A percentile compares a stretch with the other conserved stretches of the same genome.
phyloP scores from a whole-genome alignment of 257 asterid genomes.

The Rhazya stricta region DNA sequence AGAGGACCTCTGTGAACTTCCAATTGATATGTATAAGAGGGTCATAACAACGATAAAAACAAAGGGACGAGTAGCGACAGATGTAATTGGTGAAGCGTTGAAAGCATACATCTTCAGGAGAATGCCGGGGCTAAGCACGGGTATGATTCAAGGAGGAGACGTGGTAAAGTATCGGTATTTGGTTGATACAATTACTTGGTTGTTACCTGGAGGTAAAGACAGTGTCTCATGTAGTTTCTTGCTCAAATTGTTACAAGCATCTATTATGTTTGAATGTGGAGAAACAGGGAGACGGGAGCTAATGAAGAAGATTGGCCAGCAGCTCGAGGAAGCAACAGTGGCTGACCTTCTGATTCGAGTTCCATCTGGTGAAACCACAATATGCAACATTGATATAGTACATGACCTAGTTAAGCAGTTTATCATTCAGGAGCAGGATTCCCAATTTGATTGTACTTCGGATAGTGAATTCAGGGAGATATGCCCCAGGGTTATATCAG shows the following conservation, averaged over 20 bases:
- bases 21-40: constrained; percentile 55
- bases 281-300: constrained; percentile 47
- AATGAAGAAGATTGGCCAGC: constrained; percentile 48
- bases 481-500: constrained; percentile 34
- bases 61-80: constrained; percentile 49
- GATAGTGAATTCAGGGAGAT: constrained; percentile 43
- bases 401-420: constrained; percentile 60
- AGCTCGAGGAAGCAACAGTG: constrained; percentile 63
- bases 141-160: constrained; percentile 45
- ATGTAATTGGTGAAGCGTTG: constrained; percentile 68
- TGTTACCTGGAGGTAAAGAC: constrained; percentile 52
- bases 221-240: constrained; percentile 54
- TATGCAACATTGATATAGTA: constrained; percentile 45
- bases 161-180: constrained; percentile 44
- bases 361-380: constrained; percentile 45
- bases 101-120: constrained; percentile 47
- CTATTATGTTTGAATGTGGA: constrained; percentile 48
- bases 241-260: constrained; percentile 58
- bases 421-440: constrained; percentile 42
- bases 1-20: constrained; percentile 83
- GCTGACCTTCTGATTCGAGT: constrained; percentile 52
- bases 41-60: constrained; percentile 52
- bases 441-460: constrained; percentile 21
- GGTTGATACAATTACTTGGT: constrained; percentile 47
- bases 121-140: constrained; percentile 57